Evolutionary conservation across 2,329 filamentous ascomycete species (phyloP), one percentile per base, ranked within the genome.

Genomic region (Nothophoma quercina): DNA sequence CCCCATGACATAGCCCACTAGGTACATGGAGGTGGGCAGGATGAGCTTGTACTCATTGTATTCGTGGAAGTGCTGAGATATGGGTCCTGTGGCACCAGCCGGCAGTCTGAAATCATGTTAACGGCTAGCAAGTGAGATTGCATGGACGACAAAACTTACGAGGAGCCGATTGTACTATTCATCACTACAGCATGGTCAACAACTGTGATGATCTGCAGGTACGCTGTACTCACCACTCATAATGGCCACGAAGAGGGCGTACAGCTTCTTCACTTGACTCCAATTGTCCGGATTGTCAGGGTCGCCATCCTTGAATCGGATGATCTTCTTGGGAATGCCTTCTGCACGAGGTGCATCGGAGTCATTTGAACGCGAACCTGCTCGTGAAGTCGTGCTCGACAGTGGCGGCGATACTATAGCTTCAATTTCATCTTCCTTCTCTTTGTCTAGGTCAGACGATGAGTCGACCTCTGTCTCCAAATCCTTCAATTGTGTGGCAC

Each of bases 91-190:
- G 12, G 85, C 84, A 69, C 87, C 87, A 48, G 85, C 84, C 1
- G 87, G 85, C 5, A 90, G 77, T 0, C 67, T 69, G 19, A 2
- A 16, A 7, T 2, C 3, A 10, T 9, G 26, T 58, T 19, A 59
- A 41, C 5, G 12, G n/a, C 15, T 7, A 7, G 6, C 13, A 21
- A 12, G 16, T 30, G 19, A n/a, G 5, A 26, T 8, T n/a, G 3
- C 18, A 7, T 6, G 28, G 6, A 18, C 21, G 38, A 5, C 18
- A 4, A 12, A 19, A 33, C 55, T 38, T 55, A 64, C 64, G 85
- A 79, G 33, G 83, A 88, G 1, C 83, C 84, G 73, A 90, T 83
- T 8, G 87, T 89, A 21, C 82, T 85, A 69, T 90, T 90, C 67
- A 88, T 77, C 8, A 73, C 69, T 70, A 21, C 9, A 4, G 1